Conservation (phyloP, 805 yeast species). For the Monosporozyma unispora region DNA sequence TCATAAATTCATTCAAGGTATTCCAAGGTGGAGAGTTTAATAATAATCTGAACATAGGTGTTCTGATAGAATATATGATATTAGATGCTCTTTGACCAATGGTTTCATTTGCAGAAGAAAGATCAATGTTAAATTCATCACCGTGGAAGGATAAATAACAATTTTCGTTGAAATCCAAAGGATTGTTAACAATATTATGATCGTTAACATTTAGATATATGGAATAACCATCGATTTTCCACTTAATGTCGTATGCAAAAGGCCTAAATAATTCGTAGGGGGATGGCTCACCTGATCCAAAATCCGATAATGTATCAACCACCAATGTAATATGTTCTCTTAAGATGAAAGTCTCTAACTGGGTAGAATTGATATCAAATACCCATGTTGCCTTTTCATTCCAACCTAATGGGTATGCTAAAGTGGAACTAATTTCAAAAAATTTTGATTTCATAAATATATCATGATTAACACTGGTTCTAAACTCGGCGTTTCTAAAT, state of each 20-base stretch:
- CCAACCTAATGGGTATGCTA: conserved; percentile 75
- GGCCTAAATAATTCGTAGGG: conserved; percentile 77
- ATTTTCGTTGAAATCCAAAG: conserved; percentile 75
- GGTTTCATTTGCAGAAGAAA: conserved; percentile 51
- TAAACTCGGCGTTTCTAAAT: conserved; percentile 49
- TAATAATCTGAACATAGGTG: conserved; percentile 53
- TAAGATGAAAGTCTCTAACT: conserved; percentile 53
- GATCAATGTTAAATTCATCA: conserved; percentile 36
- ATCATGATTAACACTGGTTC: conserved; percentile 87
- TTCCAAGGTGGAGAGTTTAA: conserved; percentile 90
- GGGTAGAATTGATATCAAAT: conserved; percentile 43
- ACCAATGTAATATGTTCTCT: conserved; percentile 75
- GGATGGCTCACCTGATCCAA: conserved; percentile 59
- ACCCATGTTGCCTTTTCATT: conserved; percentile 68
- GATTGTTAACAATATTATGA: conserved; percentile 79
- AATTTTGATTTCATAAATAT: conserved; percentile 53
- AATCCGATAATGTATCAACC: conserved; percentile 67
- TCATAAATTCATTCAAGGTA: conserved; percentile 64
- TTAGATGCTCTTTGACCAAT: conserved; percentile 44
- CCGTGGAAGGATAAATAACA: conserved; percentile 70
- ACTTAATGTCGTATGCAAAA: conserved; percentile 47
- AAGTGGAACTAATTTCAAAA: conserved; percentile 45
- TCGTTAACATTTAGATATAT: conserved; percentile 77
- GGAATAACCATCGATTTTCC: conserved; percentile 51
- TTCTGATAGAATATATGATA: conserved; percentile 40